A percentile compares a stretch with the other conserved stretches of the same genome.
phyloP scores from a whole-genome alignment of 2,329 filamentous ascomycete genomes.

The Cladobotryum protrusum region DNA sequence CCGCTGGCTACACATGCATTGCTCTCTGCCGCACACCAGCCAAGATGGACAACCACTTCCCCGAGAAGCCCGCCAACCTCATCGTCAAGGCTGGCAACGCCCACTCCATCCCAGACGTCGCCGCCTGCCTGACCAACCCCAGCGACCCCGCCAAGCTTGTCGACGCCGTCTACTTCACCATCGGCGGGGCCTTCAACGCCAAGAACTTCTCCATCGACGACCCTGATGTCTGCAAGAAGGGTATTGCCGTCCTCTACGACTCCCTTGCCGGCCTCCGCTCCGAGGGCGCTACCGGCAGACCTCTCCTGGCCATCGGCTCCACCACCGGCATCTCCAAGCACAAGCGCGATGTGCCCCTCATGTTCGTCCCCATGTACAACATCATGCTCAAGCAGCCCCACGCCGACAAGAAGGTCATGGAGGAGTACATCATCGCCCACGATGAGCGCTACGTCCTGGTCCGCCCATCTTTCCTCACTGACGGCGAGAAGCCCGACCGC shows the following conservation, averaged over 20 bases:
- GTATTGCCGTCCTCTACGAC: constrained; percentile 28
- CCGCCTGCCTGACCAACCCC: constrained; percentile 24
- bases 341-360: constrained; percentile 28
- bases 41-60: constrained; percentile 32
- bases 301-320: constrained; percentile 32
- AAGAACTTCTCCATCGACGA: constrained; percentile 26
- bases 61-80: constrained; percentile 26
- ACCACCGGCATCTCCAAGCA: constrained; percentile 35
- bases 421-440: constrained; percentile 24
- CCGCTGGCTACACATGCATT: constrained; percentile 32
- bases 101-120: constrained; percentile 27
- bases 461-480: constrained; percentile 31
- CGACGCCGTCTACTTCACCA: constrained; percentile 33
- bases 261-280: constrained; percentile 24
- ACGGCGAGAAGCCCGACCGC: constrained; percentile 17
- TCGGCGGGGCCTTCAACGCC: constrained; percentile 28
- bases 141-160: constrained; percentile 24
- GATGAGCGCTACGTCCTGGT: constrained; percentile 33
- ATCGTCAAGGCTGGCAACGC: constrained; percentile 34
- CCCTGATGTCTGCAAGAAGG: constrained; percentile 35
- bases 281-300: constrained; percentile 19
- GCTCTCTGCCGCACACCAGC: constrained; percentile 35
- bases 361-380: constrained; percentile 38
- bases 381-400: constrained; percentile 36
- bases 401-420: constrained; percentile 43